Conservation (phyloP, 1,139 yeast genomes). For the Suhomyces anneliseae region DNA sequence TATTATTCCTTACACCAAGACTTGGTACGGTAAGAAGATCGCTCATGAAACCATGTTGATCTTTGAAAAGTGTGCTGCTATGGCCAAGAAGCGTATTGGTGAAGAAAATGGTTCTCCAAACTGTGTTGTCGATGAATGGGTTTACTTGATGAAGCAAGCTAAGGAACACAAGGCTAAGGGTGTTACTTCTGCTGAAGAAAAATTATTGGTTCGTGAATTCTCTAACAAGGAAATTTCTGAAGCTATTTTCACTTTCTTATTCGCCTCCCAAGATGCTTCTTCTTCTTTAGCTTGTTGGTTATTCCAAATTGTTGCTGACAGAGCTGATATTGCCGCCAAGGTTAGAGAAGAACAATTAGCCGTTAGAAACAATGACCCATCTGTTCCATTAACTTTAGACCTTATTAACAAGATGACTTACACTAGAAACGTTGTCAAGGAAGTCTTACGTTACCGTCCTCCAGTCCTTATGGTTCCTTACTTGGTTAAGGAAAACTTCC, state of each 20-base stretch:
- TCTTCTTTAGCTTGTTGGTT: conserved; percentile 98
- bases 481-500: conserved; percentile 82
- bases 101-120: conserved; percentile 75
- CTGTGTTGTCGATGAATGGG: conserved; percentile 97
- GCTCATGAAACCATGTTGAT: conserved; percentile 93
- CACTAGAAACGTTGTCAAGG: conserved; percentile 88
- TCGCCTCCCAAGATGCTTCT: conserved; percentile 97
- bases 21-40: conserved; percentile 95
- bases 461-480: conserved; percentile 98
- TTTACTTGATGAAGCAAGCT: conserved; percentile 77
- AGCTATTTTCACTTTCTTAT: conserved; percentile 91
- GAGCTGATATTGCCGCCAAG: conserved; percentile 84
- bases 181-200: conserved; percentile 41
- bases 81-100: conserved; percentile 73
- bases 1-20: conserved; percentile 89
- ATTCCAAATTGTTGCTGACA: conserved; percentile 91
- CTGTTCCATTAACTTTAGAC: conserved; percentile 59
- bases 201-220: conserved; percentile 75
- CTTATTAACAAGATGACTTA: conserved; percentile 83
- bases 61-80: conserved; percentile 83
- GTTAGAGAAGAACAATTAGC: conserved; percentile 88
- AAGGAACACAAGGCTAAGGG: conserved; percentile 48
- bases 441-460: conserved; percentile 90
- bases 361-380: conserved; percentile 77
- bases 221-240: conserved; percentile 90